Conservation (phyloP, 805 yeast species). For the Ogataea haglerorum region DNA sequence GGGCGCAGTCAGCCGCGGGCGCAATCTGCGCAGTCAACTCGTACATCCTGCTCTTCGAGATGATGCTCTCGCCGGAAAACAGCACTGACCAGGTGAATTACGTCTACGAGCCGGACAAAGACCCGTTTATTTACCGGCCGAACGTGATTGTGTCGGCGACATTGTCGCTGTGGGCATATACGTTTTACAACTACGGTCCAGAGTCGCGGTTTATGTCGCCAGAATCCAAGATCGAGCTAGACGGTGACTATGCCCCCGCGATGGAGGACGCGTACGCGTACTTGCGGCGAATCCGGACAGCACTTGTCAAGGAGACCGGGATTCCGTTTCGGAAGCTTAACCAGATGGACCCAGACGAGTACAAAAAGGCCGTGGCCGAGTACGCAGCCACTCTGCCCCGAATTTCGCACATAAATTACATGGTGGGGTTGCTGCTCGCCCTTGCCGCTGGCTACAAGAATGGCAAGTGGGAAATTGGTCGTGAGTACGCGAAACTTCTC, state of each 20-base stretch:
- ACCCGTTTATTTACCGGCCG: slow-evolving; percentile 31
- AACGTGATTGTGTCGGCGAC: slow-evolving; percentile 37
- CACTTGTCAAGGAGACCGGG: slow-evolving; percentile 30
- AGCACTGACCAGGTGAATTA: slow-evolving; percentile 27
- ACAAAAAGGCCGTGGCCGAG: slow-evolving; percentile 25
- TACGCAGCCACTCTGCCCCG: slow-evolving; percentile 35
- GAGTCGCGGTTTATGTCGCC: slow-evolving; percentile 36
- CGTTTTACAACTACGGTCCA: slow-evolving; percentile 45
- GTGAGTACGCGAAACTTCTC: slow-evolving; percentile 49
- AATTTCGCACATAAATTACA: slow-evolving; percentile 40
- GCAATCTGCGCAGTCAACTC: slow-evolving; percentile 52
- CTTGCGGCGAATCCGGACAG: slow-evolving; percentile 42
- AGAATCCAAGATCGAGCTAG: slow-evolving; percentile 1
- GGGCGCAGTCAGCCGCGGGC: slow-evolving; percentile 46
- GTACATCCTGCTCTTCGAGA: slow-evolving; percentile 52
- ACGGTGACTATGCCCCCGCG: slow-evolving; percentile 25
- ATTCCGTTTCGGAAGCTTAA: slow-evolving; percentile 7
- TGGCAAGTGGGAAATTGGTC: slow-evolving; percentile 53
- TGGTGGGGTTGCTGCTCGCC: slow-evolving; percentile 49
- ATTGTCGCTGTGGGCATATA: slow-evolving; percentile 47
- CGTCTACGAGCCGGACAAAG: slow-evolving; percentile 35
- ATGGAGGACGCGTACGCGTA: slow-evolving; percentile 48
- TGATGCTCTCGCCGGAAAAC: slow-evolving; percentile 39
- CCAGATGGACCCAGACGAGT: neutral
- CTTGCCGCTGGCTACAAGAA: slow-evolving; percentile 35